Percentiles rank a stretch among this genome's conserved stretches.
Conservation (phyloP, 768 basidiomycete genomes). For the Mrakia frigida region DNA sequence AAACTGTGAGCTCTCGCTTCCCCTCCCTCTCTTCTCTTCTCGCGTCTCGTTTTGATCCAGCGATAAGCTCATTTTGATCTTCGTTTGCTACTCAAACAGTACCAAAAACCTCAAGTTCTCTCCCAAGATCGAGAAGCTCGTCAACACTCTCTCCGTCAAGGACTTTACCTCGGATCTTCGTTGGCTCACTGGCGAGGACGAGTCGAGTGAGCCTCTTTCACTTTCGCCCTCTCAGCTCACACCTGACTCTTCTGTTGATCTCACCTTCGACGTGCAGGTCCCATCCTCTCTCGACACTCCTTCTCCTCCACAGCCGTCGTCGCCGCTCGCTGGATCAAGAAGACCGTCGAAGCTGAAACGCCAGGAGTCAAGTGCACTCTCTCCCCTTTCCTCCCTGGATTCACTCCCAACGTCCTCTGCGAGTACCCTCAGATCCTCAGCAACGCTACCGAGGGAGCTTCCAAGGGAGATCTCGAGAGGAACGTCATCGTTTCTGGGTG, state of each 20-base stretch:
- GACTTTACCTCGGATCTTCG: conserved; percentile 67
- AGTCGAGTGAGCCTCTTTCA: conserved; percentile 47
- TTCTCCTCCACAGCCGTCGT: conserved; percentile 62
- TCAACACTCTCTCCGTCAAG: conserved; percentile 62
- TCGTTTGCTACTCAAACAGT: background rate
- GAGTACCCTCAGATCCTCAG: conserved; percentile 46
- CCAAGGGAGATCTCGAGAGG: conserved; percentile 39
- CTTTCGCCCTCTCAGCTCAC: background rate
- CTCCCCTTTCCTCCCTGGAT: conserved; percentile 61
- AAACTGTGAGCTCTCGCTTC: conserved; percentile 47
- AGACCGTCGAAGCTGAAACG: conserved; percentile 53
- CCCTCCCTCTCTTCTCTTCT: too few species aligned
- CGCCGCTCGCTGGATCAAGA: conserved; percentile 72
- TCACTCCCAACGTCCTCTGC: conserved; percentile 82
- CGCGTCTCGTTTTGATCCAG: background rate
- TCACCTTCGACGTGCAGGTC: too few species aligned
- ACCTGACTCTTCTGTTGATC: too few species aligned
- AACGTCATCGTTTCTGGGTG: conserved; percentile 66
- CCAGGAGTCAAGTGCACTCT: conserved; percentile 71
- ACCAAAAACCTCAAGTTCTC: conserved; percentile 62
- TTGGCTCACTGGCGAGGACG: conserved; percentile 79
- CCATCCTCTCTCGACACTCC: conserved; percentile 73
- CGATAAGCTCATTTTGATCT: background rate
- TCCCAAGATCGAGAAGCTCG: conserved; percentile 61
- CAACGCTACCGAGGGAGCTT: background rate